Base-by-base conservation (phyloP, 2,329 filamentous ascomycete species). In the Ambrosiella beaveri region DNA sequence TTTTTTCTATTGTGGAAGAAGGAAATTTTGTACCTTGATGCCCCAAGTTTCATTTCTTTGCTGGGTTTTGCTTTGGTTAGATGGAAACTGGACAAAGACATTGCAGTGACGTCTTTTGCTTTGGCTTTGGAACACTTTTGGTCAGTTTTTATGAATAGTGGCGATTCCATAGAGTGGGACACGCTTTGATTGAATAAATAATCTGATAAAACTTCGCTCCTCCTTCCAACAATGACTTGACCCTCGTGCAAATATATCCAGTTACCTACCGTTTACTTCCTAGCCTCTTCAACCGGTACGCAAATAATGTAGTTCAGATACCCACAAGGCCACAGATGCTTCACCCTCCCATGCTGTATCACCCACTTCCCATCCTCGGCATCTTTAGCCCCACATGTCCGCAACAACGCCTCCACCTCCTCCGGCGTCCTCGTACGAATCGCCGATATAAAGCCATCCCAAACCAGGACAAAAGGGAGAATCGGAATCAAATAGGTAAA, bases 381-480 rank as follows among this genome's bases (percentile, higher is more conserved):
- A n/a, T 68, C 68, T 4, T 55, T 44, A 2, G 53, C 59, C 9
- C 73, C 75, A 64, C 76, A 79, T 3, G 71, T 71, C 58, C 75
- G 73, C 62, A 88, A 67, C 63, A 89, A 66, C 0, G 66, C 65
- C 66, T 82, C 71, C 4, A 87, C 76, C 68, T 89, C 86, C 12
- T 76, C 74, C 0, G 81, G 74, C 3, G 79, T 85, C 58, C 85
- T 75, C 6, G 84, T 86, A 49, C 86, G 72, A 63, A 88, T 66
- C 44, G 78, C 78, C 8, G 82, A 86, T 53, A 88, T 74, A 59
- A 79, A 71, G 1, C 85, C 85, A 67, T 89, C 86, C 64, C 84
- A 83, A 0, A 80, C 74, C 15, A 87, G 69, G 7, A 86, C 78
- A 61, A 84, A 77, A 0, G 85, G 84, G 13, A 88, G 68, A 11